A percentile compares a stretch with the other conserved stretches of the same genome.
Conservation (phyloP, 1,139 yeast species). For the Pichia sp. region DNA sequence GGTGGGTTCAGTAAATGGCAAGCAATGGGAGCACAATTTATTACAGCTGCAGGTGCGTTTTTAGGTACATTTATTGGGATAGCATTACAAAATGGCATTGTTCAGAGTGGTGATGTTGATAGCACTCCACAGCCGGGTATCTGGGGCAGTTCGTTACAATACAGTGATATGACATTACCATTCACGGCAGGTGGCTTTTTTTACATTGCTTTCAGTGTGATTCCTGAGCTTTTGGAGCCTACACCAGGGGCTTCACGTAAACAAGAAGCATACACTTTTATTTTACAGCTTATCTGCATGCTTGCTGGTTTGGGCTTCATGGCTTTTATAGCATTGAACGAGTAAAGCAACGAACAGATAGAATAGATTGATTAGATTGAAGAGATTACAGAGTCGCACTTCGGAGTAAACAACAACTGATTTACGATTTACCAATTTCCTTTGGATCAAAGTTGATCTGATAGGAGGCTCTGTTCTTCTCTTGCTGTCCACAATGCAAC, state of each 20-base stretch:
- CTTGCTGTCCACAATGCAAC: not conserved
- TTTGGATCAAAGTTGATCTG: not conserved
- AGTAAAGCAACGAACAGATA: slow-evolving; percentile 11
- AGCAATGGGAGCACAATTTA: slow-evolving; percentile 56
- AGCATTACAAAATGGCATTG: slow-evolving; percentile 33
- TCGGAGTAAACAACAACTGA: not conserved
- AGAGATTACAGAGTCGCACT: slow-evolving; percentile 8
- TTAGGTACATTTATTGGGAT: slow-evolving; percentile 60
- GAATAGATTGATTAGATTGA: not conserved
- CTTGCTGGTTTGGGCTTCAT: slow-evolving; percentile 44
- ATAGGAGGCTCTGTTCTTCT: not conserved
- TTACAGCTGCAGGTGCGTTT: slow-evolving; percentile 57
- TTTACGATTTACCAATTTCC: not conserved
- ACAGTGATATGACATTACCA: slow-evolving; percentile 54
- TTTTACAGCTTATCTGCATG: slow-evolving; percentile 39
- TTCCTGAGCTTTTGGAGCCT: slow-evolving; percentile 52
- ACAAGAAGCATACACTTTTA: slow-evolving; percentile 32
- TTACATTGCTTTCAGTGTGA: slow-evolving; percentile 61
- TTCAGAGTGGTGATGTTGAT: not conserved
- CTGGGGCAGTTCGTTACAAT: slow-evolving; percentile 42
- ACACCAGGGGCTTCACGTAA: slow-evolving; percentile 31
- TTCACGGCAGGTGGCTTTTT: slow-evolving; percentile 66
- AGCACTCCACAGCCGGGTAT: slow-evolving; percentile 28
- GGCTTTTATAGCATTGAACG: slow-evolving; percentile 47
- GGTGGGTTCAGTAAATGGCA: slow-evolving; percentile 58